Base-by-base conservation (phyloP, 2,329 filamentous ascomycete species). In the Clarireedia monteithiana region DNA sequence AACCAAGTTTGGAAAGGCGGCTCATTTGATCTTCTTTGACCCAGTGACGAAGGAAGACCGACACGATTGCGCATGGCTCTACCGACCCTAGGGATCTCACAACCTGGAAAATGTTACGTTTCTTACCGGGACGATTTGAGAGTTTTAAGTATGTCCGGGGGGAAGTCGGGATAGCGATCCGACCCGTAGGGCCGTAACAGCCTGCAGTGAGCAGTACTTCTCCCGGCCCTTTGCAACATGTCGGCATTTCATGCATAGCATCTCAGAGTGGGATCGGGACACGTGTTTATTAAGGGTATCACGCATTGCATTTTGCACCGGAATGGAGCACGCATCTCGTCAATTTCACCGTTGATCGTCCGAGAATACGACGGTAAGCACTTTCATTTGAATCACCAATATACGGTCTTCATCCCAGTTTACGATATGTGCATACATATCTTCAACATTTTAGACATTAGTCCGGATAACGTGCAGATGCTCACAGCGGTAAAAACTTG, bases 41-140 rank as follows among this genome's bases (percentile, higher is more conserved):
- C 82, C 1, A 72, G 77, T 56, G 81, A 82, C 1, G 74, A 76
- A 50, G 76, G 72, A 6, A 82, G 82, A 63, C 67, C 2, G 74
- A 79, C 53, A 83, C 81, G 0, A 70, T 82, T n/a, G 69, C 71
- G 4, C 78, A 80, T 62, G 71, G 81, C 26, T 84, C 83, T 64
- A 80, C 76, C 0, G 77, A 77, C 38, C 69, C 74, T 53, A 74
- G 73, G 12, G 70, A 73, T 47, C 56, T 77, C 49, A 79, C 75
- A 1, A 70, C 73, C 10, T 65, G 54, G 71, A 77, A 57, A 83
- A 84, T 59, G 78, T 84, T 47, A 51, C 73, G 53, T 78, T 82
- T 61, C 68, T 84, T 4, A 81, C 78, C 4, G 81, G 81, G 2
- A 75, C 57, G 46, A 59, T 55, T 51, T 39, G 27, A 48, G 23